Evolutionary conservation across 2,329 filamentous ascomycete genomes (phyloP).

Genomic region (Aspergillus sp.): DNA sequence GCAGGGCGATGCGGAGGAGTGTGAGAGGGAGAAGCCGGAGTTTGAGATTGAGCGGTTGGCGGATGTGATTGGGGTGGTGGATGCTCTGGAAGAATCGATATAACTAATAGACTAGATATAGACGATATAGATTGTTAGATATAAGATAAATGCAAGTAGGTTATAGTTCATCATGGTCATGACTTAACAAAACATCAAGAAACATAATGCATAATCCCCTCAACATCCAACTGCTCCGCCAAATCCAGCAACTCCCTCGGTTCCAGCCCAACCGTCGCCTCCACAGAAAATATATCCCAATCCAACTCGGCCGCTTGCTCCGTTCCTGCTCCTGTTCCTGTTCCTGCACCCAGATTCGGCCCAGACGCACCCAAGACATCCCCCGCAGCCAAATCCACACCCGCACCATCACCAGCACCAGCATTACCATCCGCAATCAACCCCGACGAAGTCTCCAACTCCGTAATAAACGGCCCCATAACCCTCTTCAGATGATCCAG

Average conservation of each 20-base stretch:
- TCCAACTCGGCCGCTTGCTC: conserved; percentile 25
- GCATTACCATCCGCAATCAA: background rate
- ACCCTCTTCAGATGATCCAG: conserved; percentile 14
- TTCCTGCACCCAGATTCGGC: too few species aligned
- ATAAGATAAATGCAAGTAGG: too few species aligned
- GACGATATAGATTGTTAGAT: too few species aligned
- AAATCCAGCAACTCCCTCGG: conserved; percentile 25
- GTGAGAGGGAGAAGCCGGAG: background rate
- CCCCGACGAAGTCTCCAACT: too few species aligned
- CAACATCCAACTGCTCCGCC: conserved; percentile 24
- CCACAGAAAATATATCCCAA: conserved; percentile 24
- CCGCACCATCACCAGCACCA: too few species aligned
- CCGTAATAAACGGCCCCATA: background rate
- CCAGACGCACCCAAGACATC: too few species aligned
- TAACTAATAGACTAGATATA: too few species aligned
- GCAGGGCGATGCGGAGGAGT: conserved; percentile 13
- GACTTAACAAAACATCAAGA: background rate
- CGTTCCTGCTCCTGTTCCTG: conserved; percentile 23
- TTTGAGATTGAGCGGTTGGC: background rate
- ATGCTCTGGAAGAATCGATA: background rate
- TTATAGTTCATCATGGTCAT: too few species aligned
- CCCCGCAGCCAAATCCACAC: background rate
- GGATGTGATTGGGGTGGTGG: background rate
- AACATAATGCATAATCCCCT: background rate
- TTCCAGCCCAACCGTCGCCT: conserved; percentile 24